phyloP scores from a whole-genome alignment of 306 rosid genomes.

The Heteromeles arbutifolia region DNA sequence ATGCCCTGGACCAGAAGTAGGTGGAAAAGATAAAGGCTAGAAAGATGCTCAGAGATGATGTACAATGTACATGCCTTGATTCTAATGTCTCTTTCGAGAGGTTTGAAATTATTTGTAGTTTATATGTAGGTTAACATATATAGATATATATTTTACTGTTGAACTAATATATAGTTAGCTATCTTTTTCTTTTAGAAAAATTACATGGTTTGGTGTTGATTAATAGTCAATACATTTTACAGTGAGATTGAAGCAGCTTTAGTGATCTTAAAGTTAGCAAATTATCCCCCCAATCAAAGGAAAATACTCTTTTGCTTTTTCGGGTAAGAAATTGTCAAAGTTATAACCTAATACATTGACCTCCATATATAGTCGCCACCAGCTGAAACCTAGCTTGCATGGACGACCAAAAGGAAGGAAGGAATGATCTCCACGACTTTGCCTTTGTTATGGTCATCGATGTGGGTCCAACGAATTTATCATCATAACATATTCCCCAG shows the following conservation, averaged over 20 bases:
- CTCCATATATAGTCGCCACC: neutral
- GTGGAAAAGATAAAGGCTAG: neutral
- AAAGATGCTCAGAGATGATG: neutral
- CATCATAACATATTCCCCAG: neutral
- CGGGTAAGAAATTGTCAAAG: neutral
- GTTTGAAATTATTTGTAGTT: neutral
- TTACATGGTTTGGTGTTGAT: too few species aligned
- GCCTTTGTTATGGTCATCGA: neutral
- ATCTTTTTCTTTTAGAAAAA: too few species aligned
- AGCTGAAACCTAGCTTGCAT: neutral
- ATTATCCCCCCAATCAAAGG: neutral
- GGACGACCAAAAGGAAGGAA: neutral
- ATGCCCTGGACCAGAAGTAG: neutral
- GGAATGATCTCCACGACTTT: neutral
- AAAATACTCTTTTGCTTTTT: neutral
- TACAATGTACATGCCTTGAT: neutral
- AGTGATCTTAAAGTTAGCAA: neutral
- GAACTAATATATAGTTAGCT: too few species aligned
- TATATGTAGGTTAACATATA: neutral
- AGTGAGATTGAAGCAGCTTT: neutral
- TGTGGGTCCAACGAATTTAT: neutral
- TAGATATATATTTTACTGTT: neutral
- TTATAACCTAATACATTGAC: conserved; percentile 14
- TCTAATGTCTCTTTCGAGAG: neutral
- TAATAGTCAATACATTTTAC: too few species aligned